Evolutionary conservation across 352 stramenopile species (phyloP).

Genomic region (Phytopythium aichiense): DNA sequence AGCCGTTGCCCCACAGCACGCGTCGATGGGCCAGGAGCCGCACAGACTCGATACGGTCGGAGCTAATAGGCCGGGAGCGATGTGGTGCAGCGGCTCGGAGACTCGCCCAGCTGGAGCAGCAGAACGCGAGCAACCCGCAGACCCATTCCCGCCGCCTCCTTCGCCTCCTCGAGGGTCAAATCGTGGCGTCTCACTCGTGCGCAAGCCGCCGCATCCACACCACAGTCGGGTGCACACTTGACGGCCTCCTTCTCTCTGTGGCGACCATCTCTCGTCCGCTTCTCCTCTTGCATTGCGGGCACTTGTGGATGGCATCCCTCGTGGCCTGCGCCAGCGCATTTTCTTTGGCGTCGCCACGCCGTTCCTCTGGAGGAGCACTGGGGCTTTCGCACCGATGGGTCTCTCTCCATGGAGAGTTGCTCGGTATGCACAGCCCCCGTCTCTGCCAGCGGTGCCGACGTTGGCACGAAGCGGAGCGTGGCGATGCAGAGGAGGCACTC

Average conservation of each 20-base stretch:
- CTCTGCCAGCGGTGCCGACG: background rate
- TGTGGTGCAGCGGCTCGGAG: too few species aligned
- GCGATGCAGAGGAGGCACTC: background rate
- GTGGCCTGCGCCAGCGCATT: background rate
- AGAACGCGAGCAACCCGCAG: too few species aligned
- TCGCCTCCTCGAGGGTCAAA: too few species aligned
- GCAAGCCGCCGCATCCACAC: background rate
- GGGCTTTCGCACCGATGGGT: background rate
- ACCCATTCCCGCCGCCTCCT: too few species aligned
- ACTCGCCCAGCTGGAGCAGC: too few species aligned
- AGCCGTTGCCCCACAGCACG: too few species aligned
- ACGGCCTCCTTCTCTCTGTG: background rate
- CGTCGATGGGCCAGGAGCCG: background rate
- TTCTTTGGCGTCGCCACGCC: slow-evolving; percentile 1
- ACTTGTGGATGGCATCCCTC: background rate
- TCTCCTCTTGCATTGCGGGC: background rate
- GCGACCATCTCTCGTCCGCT: background rate
- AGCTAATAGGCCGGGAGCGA: too few species aligned
- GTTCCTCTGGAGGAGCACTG: background rate
- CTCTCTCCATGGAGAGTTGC: background rate
- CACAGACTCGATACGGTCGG: too few species aligned
- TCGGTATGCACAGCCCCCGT: background rate
- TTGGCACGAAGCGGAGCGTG: background rate
- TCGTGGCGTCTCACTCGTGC: background rate
- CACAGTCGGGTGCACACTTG: too few species aligned